Evolutionary conservation across 257 asterid genomes (phyloP), one percentile per base, ranked within the genome.

Genomic region (Fraxinus cuspidata): DNA sequence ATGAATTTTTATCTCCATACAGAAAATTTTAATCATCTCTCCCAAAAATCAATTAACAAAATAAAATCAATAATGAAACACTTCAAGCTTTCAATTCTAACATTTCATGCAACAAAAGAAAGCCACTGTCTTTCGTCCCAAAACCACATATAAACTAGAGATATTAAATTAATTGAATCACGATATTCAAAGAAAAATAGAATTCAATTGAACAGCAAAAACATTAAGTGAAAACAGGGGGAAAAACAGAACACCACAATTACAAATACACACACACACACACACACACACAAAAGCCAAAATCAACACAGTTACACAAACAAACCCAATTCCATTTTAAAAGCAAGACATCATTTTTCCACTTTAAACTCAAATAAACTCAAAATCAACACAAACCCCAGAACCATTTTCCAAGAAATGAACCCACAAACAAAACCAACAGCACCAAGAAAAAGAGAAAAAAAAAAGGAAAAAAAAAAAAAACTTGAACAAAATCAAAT

Each of bases 91-190:
- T 40, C 78, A 71, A 70, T 69, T 70, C 18, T 38, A 38, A 49
- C 64, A 69, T 63, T 67, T 80, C 83, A 83, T 80, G 85, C 84
- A 80, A 78, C 76, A 78, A 78, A 73, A 49, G 18, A 76, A 71
- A 71, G 71, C 53, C 66, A 44, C 73, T 69, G 47, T 2, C 34
- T 53, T 64, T 32, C 44, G 4, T 60, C 23, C 56, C 21, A 42
- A 69, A 81, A 74, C 72, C 75, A 78, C 81, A 74, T n/a, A 2
- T 32, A 16, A 44, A 27, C 15, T 10, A 28, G 40, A 79, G 77
- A 63, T n/a, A 7, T 13, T 12, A 58, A 44, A 70, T 29, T 25
- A 1, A 4, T 11, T 15, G 38, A 77, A 76, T 66, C 7, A 23
- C 68, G 15, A 60, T 32, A 8, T 60, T 23, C 31, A 23, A 58